Percentiles rank a stretch among this genome's conserved stretches.
Evolutionary conservation across 805 yeast genomes (phyloP).

Genomic region (Saturnispora mendoncae): DNA sequence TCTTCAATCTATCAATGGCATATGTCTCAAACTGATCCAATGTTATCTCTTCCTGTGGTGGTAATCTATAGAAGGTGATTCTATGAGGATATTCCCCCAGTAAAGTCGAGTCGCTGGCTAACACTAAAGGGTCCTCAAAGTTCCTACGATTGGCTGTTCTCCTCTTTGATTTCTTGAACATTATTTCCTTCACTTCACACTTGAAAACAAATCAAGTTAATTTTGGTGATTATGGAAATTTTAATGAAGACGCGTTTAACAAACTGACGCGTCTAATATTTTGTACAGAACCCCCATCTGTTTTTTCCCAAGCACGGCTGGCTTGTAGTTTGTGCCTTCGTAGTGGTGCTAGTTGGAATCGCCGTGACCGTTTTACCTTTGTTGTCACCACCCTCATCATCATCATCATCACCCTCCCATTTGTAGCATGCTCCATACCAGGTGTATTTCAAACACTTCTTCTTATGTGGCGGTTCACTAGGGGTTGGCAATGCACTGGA

Average conservation of each 20-base stretch:
- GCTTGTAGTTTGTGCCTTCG: neutral
- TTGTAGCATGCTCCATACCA: slow-evolving; percentile 53
- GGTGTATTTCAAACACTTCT: slow-evolving; percentile 45
- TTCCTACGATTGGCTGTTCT: slow-evolving; percentile 67
- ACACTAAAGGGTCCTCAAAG: slow-evolving; percentile 34
- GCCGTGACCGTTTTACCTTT: too few relatives aligned
- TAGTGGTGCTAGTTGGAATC: slow-evolving; percentile 6
- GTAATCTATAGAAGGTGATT: slow-evolving; percentile 63
- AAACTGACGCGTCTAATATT: too few relatives aligned
- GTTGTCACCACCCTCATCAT: slow-evolving; percentile 10
- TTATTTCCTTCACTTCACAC: too few relatives aligned
- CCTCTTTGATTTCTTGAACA: slow-evolving; percentile 70
- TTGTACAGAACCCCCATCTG: neutral
- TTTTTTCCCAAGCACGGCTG: neutral
- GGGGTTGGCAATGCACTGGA: slow-evolving; percentile 13
- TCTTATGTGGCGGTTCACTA: slow-evolving; percentile 25
- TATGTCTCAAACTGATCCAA: slow-evolving; percentile 88
- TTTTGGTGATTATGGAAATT: too few relatives aligned
- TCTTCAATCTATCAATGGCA: slow-evolving; percentile 87
- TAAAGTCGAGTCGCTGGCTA: slow-evolving; percentile 5
- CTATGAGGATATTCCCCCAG: slow-evolving; percentile 42
- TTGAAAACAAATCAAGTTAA: too few relatives aligned
- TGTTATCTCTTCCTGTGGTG: slow-evolving; percentile 82
- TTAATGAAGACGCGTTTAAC: slow-evolving; percentile 6
- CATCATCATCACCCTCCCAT: slow-evolving; percentile 27